Conservation (phyloP, 2,329 filamentous ascomycete species). For the Cadophora gregata region DNA sequence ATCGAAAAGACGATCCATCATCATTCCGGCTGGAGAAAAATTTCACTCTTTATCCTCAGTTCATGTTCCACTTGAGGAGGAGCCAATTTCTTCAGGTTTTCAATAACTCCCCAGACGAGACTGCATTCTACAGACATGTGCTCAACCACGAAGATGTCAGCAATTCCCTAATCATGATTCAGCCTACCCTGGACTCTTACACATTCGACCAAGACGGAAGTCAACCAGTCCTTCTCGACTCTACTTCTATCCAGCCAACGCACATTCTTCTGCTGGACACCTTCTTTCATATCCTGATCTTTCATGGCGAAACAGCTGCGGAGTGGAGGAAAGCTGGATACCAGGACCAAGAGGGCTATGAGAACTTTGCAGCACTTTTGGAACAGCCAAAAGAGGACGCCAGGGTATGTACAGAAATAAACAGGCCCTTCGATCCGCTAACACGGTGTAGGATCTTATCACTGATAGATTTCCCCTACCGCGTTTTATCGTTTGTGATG, state of each 20-base stretch:
- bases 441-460: conserved; percentile 77
- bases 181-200: conserved; percentile 96
- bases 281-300: conserved; percentile 99
- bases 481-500: conserved; percentile 97
- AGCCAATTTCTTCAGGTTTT: conserved; percentile 99
- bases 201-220: conserved; percentile 95
- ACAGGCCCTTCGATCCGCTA: conserved; percentile 28
- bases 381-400: conserved; percentile 97
- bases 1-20: conserved; percentile 95
- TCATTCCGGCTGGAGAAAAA: conserved; percentile 98
- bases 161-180: conserved; percentile 98
- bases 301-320: conserved; percentile 97
- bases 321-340: conserved; percentile 99
- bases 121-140: conserved; percentile 97
- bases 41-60: conserved; percentile 97
- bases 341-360: conserved; percentile 96
- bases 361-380: conserved; percentile 88
- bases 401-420: conserved; percentile 63
- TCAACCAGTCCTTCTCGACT: conserved; percentile 93
- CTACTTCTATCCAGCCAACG: conserved; percentile 91
- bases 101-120: conserved; percentile 99
- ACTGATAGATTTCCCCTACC: conserved; percentile 97
- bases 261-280: conserved; percentile 95
- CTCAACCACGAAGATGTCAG: conserved; percentile 96
- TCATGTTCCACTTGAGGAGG: conserved; percentile 98